These are phyloP conservation scores for Strobilomyces echinocephalus DNA, from an alignment of 768 basidiomycete species.

Conservation along the genomic window DNA sequence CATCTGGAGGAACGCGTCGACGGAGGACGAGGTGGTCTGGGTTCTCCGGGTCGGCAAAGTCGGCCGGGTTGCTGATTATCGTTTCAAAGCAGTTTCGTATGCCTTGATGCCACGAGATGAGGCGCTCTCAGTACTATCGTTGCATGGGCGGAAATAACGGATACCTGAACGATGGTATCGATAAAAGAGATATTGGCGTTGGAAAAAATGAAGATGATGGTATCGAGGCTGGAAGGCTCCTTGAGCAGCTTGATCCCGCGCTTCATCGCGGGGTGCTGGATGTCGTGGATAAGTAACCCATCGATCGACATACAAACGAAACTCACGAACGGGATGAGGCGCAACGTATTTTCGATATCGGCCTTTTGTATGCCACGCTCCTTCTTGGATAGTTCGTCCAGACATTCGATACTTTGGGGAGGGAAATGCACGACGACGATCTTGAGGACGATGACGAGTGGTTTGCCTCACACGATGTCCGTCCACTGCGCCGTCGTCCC, in stretches of 20 bases:
- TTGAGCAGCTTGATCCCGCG: constrained; percentile 83
- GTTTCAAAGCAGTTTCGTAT: constrained; percentile 71
- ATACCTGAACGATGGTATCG: constrained; percentile 78
- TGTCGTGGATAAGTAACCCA: neutral
- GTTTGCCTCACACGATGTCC: constrained; percentile 74
- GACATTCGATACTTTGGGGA: constrained; percentile 51
- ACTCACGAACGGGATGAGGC: constrained; percentile 82
- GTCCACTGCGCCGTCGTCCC: constrained; percentile 76
- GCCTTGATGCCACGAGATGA: constrained; percentile 47
- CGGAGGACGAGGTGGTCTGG: constrained; percentile 68
- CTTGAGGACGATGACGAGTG: neutral
- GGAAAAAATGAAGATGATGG: constrained; percentile 85
- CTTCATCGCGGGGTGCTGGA: constrained; percentile 93
- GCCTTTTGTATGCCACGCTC: constrained; percentile 53
- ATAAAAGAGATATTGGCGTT: constrained; percentile 94
- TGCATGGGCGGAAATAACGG: neutral
- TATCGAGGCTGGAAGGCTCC: constrained; percentile 47
- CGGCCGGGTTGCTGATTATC: constrained; percentile 89
- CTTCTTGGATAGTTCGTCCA: constrained; percentile 58
- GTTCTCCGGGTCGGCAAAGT: constrained; percentile 61
- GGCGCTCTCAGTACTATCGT: neutral
- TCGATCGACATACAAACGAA: neutral
- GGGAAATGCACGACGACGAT: neutral
- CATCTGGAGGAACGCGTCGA: constrained; percentile 69
- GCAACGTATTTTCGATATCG: constrained; percentile 74